Conservation (phyloP, 2,329 filamentous ascomycete species). For the Alternaria gansuensis region DNA sequence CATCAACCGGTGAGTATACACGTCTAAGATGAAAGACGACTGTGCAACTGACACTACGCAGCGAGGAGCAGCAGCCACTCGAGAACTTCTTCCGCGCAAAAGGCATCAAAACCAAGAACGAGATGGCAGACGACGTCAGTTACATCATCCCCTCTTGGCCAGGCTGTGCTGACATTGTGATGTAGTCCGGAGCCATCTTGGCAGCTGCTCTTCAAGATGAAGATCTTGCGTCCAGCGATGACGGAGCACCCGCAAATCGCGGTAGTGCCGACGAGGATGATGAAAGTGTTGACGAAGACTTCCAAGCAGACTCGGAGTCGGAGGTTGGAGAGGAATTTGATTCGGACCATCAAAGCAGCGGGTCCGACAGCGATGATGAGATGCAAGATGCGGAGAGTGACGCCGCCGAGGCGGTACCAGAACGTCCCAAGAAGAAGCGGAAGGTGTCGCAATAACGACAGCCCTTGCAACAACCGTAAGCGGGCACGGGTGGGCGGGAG, state of each 20-base stretch:
- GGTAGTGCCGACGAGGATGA: conserved; percentile 96
- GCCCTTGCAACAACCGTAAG: conserved; percentile 11
- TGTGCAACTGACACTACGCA: conserved; percentile 46
- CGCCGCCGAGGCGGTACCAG: conserved; percentile 60
- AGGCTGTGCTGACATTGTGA: conserved; percentile 36
- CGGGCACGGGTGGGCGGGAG: conserved; percentile 22
- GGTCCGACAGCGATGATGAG: conserved; percentile 72
- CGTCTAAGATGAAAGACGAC: background rate
- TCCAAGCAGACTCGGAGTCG: conserved; percentile 88
- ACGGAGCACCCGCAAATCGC: conserved; percentile 76
- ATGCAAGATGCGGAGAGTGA: conserved; percentile 69
- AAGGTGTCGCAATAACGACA: conserved; percentile 58
- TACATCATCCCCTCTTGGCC: background rate
- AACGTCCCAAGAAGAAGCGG: conserved; percentile 71
- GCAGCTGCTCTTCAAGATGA: conserved; percentile 85
- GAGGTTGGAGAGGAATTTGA: conserved; percentile 98
- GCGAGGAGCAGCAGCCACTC: conserved; percentile 93
- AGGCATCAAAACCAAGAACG: conserved; percentile 94
- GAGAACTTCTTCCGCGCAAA: conserved; percentile 98
- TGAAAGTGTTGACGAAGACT: conserved; percentile 95
- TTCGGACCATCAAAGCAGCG: conserved; percentile 86
- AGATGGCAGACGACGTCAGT: conserved; percentile 94
- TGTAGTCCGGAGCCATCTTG: conserved; percentile 67
- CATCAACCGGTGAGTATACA: conserved; percentile 77
- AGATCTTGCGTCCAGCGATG: conserved; percentile 81